phyloP scores from a whole-genome alignment of 805 yeast species.

The Wickerhamomyces chambardii region DNA sequence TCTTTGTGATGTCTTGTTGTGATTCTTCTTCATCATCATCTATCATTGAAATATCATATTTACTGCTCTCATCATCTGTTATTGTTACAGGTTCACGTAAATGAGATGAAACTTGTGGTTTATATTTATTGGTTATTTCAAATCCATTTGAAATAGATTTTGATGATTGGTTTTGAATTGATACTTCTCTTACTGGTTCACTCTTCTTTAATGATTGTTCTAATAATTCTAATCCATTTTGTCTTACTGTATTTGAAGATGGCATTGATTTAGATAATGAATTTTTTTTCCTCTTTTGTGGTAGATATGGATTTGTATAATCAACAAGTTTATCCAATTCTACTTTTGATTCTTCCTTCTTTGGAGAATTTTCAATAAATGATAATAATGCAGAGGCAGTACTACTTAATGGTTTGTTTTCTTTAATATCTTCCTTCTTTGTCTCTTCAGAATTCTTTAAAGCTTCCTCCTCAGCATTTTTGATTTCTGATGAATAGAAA shows the following conservation, averaged over 20 bases:
- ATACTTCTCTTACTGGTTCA: background rate
- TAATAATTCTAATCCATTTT: constrained; percentile 11
- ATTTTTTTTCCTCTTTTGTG: constrained; percentile 2
- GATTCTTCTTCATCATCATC: background rate
- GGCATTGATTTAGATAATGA: background rate
- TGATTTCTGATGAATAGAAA: background rate
- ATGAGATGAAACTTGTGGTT: constrained; percentile 28
- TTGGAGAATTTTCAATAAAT: constrained; percentile 24
- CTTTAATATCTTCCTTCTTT: constrained; percentile 12
- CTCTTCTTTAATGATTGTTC: constrained; percentile 11
- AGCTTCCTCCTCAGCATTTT: background rate
- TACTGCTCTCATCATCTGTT: constrained; percentile 8
- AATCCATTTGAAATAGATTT: no score
- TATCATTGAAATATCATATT: background rate
- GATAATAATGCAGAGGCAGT: constrained; percentile 43
- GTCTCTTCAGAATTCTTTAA: background rate
- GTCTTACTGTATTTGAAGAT: constrained; percentile 2
- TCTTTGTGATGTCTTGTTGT: no score
- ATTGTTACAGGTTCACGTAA: constrained; percentile 22
- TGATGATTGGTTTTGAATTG: constrained; percentile 1
- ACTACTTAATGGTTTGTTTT: constrained; percentile 32
- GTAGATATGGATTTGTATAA: constrained; percentile 33
- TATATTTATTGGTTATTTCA: constrained; percentile 23
- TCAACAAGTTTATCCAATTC: constrained; percentile 9
- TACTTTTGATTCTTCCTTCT: constrained; percentile 6